phyloP scores from a whole-genome alignment of 225 moss, liverwort and hornwort genomes.

The Lunularia cruciata region DNA sequence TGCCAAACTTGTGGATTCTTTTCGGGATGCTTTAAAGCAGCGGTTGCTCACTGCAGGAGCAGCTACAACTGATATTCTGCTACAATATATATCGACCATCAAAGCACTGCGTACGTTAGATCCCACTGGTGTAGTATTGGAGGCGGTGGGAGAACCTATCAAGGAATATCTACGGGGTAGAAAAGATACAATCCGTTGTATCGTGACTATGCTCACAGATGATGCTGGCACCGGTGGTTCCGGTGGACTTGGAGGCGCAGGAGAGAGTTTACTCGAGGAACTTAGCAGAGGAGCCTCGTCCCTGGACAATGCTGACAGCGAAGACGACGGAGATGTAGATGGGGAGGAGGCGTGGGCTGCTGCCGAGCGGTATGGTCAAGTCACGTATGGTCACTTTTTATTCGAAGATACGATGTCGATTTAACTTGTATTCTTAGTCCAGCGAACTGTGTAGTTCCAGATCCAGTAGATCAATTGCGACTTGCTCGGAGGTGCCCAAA shows the following conservation, averaged over 20 bases:
- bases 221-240: conserved; percentile 80
- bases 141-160: conserved; percentile 96
- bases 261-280: conserved; percentile 97
- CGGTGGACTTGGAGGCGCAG: conserved; percentile 78
- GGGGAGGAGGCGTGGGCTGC: conserved; percentile 98
- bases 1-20: conserved; percentile 88
- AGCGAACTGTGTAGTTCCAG: no score
- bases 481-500: no score
- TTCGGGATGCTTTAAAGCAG: conserved; percentile 89
- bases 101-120: conserved; percentile 95
- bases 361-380: conserved; percentile 69
- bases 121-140: conserved; percentile 98
- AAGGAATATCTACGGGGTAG: conserved; percentile 96
- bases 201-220: conserved; percentile 98
- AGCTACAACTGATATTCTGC: conserved; percentile 96
- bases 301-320: conserved; percentile 91
- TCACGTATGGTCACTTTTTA: not conserved
- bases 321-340: conserved; percentile 93
- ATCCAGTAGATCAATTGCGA: no score
- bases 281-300: conserved; percentile 84
- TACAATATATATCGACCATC: conserved; percentile 97
- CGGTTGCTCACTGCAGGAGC: conserved; percentile 95
- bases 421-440: no score
- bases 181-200: conserved; percentile 97
- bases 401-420: no score